Base-by-base conservation (phyloP, 306 rosid species). In the Glycine soja region DNA sequence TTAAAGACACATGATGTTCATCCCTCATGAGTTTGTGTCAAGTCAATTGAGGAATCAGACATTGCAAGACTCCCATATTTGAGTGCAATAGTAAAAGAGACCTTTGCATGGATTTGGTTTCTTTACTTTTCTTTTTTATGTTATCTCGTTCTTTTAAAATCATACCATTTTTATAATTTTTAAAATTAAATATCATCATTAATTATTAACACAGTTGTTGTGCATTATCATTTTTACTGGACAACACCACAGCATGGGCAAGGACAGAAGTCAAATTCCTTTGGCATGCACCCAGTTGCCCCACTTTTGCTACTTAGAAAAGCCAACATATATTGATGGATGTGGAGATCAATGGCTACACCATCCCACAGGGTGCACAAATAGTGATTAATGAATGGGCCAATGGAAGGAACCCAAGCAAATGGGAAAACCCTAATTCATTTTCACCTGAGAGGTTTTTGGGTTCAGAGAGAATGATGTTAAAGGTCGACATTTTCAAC, bases 241-340 rank as follows among this genome's bases (percentile, higher is more conserved):
- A n/a, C n/a, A n/a, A n/a, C n/a, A n/a, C n/a, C n/a, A n/a, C n/a
- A n/a, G n/a, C n/a, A n/a, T n/a, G n/a, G n/a, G n/a, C n/a, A n/a
- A n/a, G n/a, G n/a, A n/a, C n/a, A n/a, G n/a, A n/a, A n/a, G n/a
- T n/a, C n/a, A n/a, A n/a, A n/a, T n/a, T n/a, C n/a, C n/a, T n/a
- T n/a, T n/a, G n/a, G 86, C 0, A 14, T 76, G 51, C 72, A 82
- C 47, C 85, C 86, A 3, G 82, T 82, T 42, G 78, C 86, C 5
- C 78, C 46, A 42, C 46, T 42, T 42, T 42, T 42, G 43, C 6
- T 38, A 6, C 46, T 9, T 42, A 6, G 46, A 42, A 42, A 42
- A 42, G 46, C 9, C 9, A 42, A 42, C 9, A 7, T 42, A 7
- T n/a, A n/a, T n/a, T n/a, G n/a, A n/a, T n/a, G n/a, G 46, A 7